Evolutionary conservation across 257 asterid species (phyloP), one percentile per base, ranked within the genome.

Genomic region (Lantana camara): DNA sequence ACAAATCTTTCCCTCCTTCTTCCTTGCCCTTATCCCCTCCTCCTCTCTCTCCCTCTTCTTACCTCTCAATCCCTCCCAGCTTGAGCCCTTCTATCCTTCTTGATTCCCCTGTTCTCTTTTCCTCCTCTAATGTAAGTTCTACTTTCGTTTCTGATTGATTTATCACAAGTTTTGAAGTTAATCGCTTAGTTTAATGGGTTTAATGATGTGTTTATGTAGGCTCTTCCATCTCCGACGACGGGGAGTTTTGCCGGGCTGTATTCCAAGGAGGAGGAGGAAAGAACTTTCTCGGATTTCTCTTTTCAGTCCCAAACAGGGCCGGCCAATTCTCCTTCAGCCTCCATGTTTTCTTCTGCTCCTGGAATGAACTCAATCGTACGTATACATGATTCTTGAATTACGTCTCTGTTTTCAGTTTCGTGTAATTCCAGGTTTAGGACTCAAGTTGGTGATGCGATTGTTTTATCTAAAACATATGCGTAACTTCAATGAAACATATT

Each of bases 41-140:
- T 0, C 95, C 94, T 1, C 41, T 75, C 41, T 89, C 98, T 7
- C 95, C 98, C 29, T 84, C 98, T 4, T 79, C 98, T 1, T 91
- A 75, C 44, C 83, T 85, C 19, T 58, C 85, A 0, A 70, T 87
- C 5, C 97, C 95, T 7, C 73, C 85, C 2, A 68, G 64, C 21
- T 69, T 90, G 49, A 90, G 96, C 78, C 95, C 95, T 14, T 84
- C 96, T 2, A 50, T 83, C 5, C 85, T 91, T 40, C 78, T 91
- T 58, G 96, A 91, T 72, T 85, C 95, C 7, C 98, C 98, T 5
- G 82, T 84, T 9, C 79, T 89, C 48, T 89, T 88, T 20, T 64
- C 84, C 27, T 78, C 78, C 0, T 71, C 93, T 20, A 84, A 73
- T 65, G 98, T 88, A 72, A 85, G 96, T 73, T 45, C 16, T 0